Conservation (phyloP, 495 filamentous ascomycete genomes). For the Podospora pseudocomata region DNA sequence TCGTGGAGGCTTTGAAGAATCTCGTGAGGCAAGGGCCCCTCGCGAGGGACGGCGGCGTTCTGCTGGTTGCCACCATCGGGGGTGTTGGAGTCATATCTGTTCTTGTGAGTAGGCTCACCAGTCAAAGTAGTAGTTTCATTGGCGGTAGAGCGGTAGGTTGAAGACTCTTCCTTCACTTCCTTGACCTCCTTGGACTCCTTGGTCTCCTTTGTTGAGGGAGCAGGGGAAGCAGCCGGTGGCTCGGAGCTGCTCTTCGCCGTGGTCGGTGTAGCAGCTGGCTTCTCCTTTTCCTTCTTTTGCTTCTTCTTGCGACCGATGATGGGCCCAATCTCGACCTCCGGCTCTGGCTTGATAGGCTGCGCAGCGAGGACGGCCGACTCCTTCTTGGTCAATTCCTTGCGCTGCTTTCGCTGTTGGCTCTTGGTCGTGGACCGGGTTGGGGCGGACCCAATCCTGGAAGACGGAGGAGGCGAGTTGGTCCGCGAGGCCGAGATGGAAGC, state of each 20-base stretch:
- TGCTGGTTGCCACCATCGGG: conserved; percentile 13
- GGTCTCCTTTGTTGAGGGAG: conserved; percentile 32
- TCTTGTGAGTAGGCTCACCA: conserved; percentile 24
- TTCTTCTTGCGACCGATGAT: conserved; percentile 90
- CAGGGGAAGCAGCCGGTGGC: conserved; percentile 28
- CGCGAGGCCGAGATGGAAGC: conserved; percentile 70
- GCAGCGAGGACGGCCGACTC: conserved; percentile 46
- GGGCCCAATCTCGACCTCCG: conserved; percentile 65
- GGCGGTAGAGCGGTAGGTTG: conserved; percentile 32
- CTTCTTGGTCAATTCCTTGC: conserved; percentile 66
- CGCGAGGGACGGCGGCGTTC: conserved; percentile 14
- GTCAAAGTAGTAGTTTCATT: conserved; percentile 34
- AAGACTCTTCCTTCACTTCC: conserved; percentile 31
- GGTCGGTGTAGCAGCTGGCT: conserved; percentile 28
- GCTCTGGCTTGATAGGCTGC: conserved; percentile 53
- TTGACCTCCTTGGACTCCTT: conserved; percentile 31
- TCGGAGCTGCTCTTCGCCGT: conserved; percentile 39
- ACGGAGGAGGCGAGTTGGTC: conserved; percentile 73
- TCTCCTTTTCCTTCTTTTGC: conserved; percentile 67
- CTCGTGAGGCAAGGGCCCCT: conserved; percentile 35
- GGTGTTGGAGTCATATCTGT: conserved; percentile 17
- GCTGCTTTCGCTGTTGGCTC: conserved; percentile 84
- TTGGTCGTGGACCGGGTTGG: conserved; percentile 80
- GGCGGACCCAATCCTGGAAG: conserved; percentile 67
- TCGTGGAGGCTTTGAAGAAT: conserved; percentile 36